Evolutionary conservation across 1,284 basidiomycete species (phyloP), one percentile per base, ranked within the genome.

Genomic region (Tremellales sp.): DNA sequence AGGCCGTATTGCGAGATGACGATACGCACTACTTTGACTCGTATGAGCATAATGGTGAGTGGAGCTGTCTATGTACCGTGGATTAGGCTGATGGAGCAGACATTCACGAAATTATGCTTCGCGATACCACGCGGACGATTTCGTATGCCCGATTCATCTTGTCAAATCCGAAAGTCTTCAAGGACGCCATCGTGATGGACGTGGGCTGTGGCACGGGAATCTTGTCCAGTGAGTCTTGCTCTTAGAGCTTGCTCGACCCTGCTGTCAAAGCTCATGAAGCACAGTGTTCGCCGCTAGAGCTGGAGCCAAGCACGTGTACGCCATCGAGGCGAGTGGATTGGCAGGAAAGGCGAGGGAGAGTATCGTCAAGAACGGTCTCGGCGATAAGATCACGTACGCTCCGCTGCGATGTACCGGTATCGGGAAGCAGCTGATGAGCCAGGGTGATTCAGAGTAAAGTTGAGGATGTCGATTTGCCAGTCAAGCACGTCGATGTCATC

Each of bases 141-240:
- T 86, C 89, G 2, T 98, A 97, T 70, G 91, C 89, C 1, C 81
- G 85, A 17, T 97, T 91, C 74, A 90, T 97, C 64, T 77, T 94
- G 26, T 83, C 80, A n/a, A 94, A 89, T 68, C 84, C 89, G 1
- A 72, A 79, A 13, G 76, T 94, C 13, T 93, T 97, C 78, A 81
- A 82, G 48, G 88, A 85, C 60, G 89, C 89, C 24, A 76, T 86
- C 40, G 92, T 98, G 5, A 83, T 97, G 63, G 94, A 97, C 61
- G 92, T 97, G 21, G 94, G 94, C 2, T 96, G 91, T 62, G 91
- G 91, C 0, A 93, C 90, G 0, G 88, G 91, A 2, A 96, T 98
- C 46, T 77, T 97, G 6, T 94, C 89, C 0, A 75, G 72, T 74
- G 43, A 53, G 72, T 65, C 10, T 6, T 15, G 12, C 5, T 17